Conservation (phyloP, 2,329 filamentous ascomycete species). For the Colletotrichum somersetense region DNA sequence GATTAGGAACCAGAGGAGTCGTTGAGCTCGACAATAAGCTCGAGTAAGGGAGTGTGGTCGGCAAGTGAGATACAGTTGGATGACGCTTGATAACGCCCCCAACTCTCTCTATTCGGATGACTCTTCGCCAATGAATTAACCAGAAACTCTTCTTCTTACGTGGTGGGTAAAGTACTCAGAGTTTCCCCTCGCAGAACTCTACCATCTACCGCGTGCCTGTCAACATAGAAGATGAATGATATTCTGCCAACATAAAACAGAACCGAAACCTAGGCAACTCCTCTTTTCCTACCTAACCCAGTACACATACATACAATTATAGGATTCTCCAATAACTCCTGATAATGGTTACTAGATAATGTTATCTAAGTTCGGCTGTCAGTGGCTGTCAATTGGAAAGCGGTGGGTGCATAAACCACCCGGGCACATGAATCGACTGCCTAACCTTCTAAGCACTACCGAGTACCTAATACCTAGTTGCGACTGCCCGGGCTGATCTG, state of each 20-base stretch:
- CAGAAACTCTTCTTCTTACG: background rate
- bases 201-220: background rate
- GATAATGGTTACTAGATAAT: background rate
- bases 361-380: background rate
- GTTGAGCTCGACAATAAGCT: background rate
- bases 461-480: background rate
- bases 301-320: background rate
- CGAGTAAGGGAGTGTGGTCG: conserved; percentile 6
- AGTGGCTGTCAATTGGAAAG: too few species aligned
- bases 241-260: background rate
- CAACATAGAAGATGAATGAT: background rate
- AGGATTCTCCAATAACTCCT: background rate
- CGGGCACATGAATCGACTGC: background rate
- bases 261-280: background rate
- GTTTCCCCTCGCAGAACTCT: background rate
- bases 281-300: background rate
- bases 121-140: background rate
- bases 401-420: too few species aligned
- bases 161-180: background rate
- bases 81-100: background rate
- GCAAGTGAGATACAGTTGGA: background rate
- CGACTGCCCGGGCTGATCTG: too few species aligned
- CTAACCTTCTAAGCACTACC: background rate
- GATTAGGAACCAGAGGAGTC: too few species aligned
- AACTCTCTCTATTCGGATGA: background rate